Evolutionary conservation across 495 filamentous ascomycete genomes (phyloP), one percentile per base, ranked within the genome.

Genomic region (Cercophora sp.): DNA sequence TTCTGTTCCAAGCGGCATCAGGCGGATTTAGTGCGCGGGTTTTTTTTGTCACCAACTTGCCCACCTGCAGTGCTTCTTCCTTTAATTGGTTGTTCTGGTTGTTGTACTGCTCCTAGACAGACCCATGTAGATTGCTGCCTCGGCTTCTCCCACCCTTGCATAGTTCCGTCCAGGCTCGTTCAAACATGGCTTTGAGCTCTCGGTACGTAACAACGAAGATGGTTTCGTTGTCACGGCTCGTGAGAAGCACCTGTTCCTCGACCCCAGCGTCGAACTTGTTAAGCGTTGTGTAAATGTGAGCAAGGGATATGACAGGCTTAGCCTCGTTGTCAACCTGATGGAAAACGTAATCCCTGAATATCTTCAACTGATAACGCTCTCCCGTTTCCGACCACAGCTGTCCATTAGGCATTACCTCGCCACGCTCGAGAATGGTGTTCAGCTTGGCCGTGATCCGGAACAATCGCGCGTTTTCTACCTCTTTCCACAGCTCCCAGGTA

Each of bases 311-410:
- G 5, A 88, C 84, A 0, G 93, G 85, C 18, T 87, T 84, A 10
- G 87, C 89, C 52, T 88, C 78, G 22, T 81, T 78, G 59, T 96
- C 89, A 20, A 96, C 89, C 51, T 92, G 89, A 67, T 98, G 93
- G 69, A 96, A 98, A 45, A 96, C 86, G 54, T 94, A 96, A 68
- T 98, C 94, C 36, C 93, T 84, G 76, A 97, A 96, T 26, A 98
- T 77, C 69, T 94, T 94, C 48, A 97, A 70, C 58, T 84, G 85
- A 63, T 94, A 95, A n/a, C 91, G 80, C 55, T 95, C 87, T 1
- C 90, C 91, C 18, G 81, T 91, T 67, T 96, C 91, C 11, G 88
- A 85, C 91, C 91, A 97, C n/a, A n/a, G n/a, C 43, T 82, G 79
- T 15, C 72, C 73, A 45, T 87, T 81, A 22, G 82, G 77, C 19